Evolutionary conservation across 192 early-diverging fungal species (phyloP).

Genomic region (Coemansia biformis): DNA sequence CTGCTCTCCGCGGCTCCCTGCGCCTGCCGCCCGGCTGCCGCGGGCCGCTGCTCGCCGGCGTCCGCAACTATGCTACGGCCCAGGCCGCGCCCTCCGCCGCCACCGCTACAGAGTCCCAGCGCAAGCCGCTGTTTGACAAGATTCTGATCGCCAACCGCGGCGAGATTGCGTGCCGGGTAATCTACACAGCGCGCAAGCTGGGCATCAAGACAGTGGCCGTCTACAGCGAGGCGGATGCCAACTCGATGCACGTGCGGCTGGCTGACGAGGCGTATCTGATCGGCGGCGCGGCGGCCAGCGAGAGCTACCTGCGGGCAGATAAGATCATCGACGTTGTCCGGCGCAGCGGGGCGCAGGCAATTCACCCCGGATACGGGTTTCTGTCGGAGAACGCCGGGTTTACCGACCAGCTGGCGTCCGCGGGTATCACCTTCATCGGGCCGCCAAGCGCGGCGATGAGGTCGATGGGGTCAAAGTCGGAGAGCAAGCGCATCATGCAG

Average conservation of each 20-base stretch:
- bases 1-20: too few species aligned
- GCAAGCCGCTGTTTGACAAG: slow-evolving; percentile 84
- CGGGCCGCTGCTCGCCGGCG: not conserved
- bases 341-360: slow-evolving; percentile 75
- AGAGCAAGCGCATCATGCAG: slow-evolving; percentile 89
- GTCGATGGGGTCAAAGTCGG: slow-evolving; percentile 92
- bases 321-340: slow-evolving; percentile 76
- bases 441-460: slow-evolving; percentile 85
- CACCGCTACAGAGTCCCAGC: not conserved
- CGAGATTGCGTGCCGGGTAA: slow-evolving; percentile 77
- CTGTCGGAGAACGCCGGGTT: slow-evolving; percentile 91
- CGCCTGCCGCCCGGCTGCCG: not conserved
- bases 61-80: not conserved
- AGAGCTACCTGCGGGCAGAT: slow-evolving; percentile 77
- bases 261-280: slow-evolving; percentile 93
- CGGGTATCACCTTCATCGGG: slow-evolving; percentile 84
- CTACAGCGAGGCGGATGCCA: slow-evolving; percentile 79
- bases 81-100: not conserved
- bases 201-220: slow-evolving; percentile 95
- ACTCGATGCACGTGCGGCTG: slow-evolving; percentile 79
- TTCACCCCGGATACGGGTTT: slow-evolving; percentile 97
- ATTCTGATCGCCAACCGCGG: slow-evolving; percentile 94
- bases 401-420: slow-evolving; percentile 61
- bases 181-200: slow-evolving; percentile 75
- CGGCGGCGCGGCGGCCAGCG: slow-evolving; percentile 72